Evolutionary conservation across 177 flowering plant genomes (phyloP).

Genomic region (Tripterygium wilfordii): DNA sequence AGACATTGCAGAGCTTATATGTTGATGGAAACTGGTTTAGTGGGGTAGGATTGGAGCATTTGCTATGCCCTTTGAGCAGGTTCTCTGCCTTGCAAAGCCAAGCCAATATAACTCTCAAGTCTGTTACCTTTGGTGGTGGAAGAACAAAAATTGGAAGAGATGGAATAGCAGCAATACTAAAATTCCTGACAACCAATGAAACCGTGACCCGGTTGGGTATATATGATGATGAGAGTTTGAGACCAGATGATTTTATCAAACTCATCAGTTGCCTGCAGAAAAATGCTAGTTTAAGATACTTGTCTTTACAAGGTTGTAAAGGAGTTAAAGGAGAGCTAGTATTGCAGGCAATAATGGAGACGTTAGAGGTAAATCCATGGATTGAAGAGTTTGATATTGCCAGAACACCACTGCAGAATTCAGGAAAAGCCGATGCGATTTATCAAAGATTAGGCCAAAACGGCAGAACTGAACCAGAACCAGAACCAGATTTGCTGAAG

Average conservation of each 20-base stretch:
- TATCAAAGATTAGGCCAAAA: constrained; percentile 74
- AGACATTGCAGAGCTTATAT: constrained; percentile 45
- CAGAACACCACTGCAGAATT: constrained; percentile 67
- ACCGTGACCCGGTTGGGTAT: constrained; percentile 59
- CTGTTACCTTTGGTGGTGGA: constrained; percentile 72
- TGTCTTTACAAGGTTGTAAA: constrained; percentile 79
- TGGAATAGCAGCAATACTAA: constrained; percentile 65
- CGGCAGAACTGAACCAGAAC: constrained; percentile 42
- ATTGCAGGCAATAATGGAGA: constrained; percentile 65
- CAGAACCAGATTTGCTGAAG: constrained; percentile 60
- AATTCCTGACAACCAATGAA: constrained; percentile 67
- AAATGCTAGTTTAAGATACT: constrained; percentile 58
- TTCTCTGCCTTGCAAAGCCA: constrained; percentile 74
- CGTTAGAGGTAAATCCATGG: constrained; percentile 82
- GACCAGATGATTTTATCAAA: constrained; percentile 54
- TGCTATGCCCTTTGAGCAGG: constrained; percentile 81
- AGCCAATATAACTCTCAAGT: constrained; percentile 67
- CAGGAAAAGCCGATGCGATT: constrained; percentile 58
- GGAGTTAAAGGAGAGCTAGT: constrained; percentile 73
- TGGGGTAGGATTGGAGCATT: constrained; percentile 79
- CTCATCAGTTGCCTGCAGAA: constrained; percentile 70
- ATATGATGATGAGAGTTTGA: constrained; percentile 60
- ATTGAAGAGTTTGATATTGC: constrained; percentile 79
- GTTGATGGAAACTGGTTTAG: constrained; percentile 75
- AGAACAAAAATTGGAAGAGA: constrained; percentile 66